Evolutionary conservation across 2,329 filamentous ascomycete species (phyloP).

Genomic region (Apiospora malaysiana): DNA sequence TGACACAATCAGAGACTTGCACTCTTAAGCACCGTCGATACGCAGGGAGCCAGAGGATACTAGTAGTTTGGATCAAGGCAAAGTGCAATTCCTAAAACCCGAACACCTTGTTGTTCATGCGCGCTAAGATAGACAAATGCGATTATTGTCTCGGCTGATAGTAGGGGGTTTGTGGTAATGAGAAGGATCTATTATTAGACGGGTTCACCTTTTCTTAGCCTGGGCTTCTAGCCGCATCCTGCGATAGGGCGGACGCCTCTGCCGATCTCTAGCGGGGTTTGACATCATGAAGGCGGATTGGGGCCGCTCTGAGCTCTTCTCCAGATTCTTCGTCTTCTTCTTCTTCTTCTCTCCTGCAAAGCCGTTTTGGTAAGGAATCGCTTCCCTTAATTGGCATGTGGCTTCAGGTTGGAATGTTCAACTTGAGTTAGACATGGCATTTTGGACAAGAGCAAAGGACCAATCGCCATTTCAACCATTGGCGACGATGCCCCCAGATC

Average conservation of each 20-base stretch:
- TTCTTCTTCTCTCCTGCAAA: too few relatives aligned
- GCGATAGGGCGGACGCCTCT: neutral
- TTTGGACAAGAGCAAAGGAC: too few relatives aligned
- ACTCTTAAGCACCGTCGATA: neutral
- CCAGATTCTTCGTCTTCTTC: neutral
- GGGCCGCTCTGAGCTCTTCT: neutral
- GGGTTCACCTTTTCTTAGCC: neutral
- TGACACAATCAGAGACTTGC: too few relatives aligned
- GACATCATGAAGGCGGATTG: neutral
- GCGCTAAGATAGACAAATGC: neutral
- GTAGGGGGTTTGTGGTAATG: neutral
- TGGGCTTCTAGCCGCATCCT: neutral
- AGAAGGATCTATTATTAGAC: neutral
- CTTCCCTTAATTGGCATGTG: neutral
- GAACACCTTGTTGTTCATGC: neutral
- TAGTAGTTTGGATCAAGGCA: neutral
- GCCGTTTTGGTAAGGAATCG: neutral
- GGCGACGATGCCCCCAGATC: neutral
- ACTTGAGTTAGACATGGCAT: too few relatives aligned
- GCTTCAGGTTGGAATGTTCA: neutral
- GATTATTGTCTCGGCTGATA: neutral
- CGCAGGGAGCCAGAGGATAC: neutral
- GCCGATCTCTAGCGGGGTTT: neutral
- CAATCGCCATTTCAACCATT: neutral
- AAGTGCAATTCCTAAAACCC: neutral